Conservation (phyloP, 805 yeast genomes). For the Zygosaccharomyces gambellarensis region DNA sequence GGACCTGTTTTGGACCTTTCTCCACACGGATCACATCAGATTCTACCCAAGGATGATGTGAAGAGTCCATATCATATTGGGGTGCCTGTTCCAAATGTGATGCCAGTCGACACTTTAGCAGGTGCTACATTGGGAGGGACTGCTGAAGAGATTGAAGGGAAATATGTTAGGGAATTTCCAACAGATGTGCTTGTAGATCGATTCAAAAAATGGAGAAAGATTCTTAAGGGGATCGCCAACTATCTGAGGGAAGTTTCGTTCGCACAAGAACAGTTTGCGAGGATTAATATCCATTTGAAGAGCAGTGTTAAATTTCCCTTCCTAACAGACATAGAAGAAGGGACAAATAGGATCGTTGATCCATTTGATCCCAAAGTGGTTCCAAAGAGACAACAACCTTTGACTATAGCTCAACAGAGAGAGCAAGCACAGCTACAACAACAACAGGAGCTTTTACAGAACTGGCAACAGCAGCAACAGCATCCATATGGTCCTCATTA, state of each 20-base stretch:
- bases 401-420: constrained; percentile 24
- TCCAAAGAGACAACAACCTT: constrained; percentile 24
- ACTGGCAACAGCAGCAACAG: constrained; percentile 7
- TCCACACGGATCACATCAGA: constrained; percentile 7
- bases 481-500: background rate
- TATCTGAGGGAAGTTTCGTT: constrained; percentile 72
- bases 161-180: constrained; percentile 45
- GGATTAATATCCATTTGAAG: constrained; percentile 65
- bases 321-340: constrained; percentile 35
- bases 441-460: constrained; percentile 7
- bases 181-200: constrained; percentile 76
- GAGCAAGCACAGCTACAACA: constrained; percentile 7
- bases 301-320: constrained; percentile 50
- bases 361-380: constrained; percentile 48
- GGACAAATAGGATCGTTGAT: constrained; percentile 39
- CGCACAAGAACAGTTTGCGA: constrained; percentile 72
- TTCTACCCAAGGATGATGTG: constrained; percentile 28
- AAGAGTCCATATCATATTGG: constrained; percentile 33
- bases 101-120: constrained; percentile 12
- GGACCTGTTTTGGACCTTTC: background rate
- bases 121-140: background rate
- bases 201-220: constrained; percentile 75
- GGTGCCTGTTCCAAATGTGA: constrained; percentile 34
- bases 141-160: constrained; percentile 18
- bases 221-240: constrained; percentile 61